These are phyloP conservation scores for Graphilbum ipis-grandicollis DNA, from an alignment of 2,329 filamentous ascomycete genomes.

Conservation along the genomic window DNA sequence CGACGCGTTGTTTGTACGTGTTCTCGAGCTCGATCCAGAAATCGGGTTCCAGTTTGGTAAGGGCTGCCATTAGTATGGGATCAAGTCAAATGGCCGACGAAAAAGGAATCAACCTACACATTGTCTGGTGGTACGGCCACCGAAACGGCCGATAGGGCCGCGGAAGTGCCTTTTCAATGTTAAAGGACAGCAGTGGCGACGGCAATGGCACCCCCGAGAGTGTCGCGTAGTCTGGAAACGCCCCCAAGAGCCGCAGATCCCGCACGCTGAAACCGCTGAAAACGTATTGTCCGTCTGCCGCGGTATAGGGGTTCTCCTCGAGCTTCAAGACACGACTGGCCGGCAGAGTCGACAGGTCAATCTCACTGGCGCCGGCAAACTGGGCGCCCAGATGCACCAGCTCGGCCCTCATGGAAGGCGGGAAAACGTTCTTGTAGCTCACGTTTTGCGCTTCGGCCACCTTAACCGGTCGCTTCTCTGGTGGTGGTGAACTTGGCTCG, in stretches of 20 bases:
- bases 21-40: constrained; percentile 83
- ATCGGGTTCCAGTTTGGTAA: constrained; percentile 61
- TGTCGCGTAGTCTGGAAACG: constrained; percentile 63
- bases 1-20: constrained; percentile 50
- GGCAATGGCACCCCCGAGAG: constrained; percentile 62
- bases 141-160: constrained; percentile 67
- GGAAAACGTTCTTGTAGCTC: not conserved
- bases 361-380: not conserved
- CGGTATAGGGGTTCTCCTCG: not conserved
- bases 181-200: constrained; percentile 35
- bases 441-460: too few species aligned
- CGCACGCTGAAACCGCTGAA: constrained; percentile 2
- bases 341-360: not conserved
- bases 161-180: constrained; percentile 49
- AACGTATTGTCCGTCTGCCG: not conserved
- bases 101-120: constrained; percentile 47
- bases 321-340: not conserved
- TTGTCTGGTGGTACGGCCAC: constrained; percentile 79
- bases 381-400: not conserved
- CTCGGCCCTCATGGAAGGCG: not conserved
- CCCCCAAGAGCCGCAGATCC: constrained; percentile 29
- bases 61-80: constrained; percentile 36
- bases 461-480: too few species aligned
- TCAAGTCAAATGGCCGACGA: not conserved
- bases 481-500: too few species aligned